Percentiles rank a stretch among this genome's conserved stretches.
Evolutionary conservation across 2,329 filamentous ascomycete species (phyloP).

Genomic region (Colletotrichum endophyticum): DNA sequence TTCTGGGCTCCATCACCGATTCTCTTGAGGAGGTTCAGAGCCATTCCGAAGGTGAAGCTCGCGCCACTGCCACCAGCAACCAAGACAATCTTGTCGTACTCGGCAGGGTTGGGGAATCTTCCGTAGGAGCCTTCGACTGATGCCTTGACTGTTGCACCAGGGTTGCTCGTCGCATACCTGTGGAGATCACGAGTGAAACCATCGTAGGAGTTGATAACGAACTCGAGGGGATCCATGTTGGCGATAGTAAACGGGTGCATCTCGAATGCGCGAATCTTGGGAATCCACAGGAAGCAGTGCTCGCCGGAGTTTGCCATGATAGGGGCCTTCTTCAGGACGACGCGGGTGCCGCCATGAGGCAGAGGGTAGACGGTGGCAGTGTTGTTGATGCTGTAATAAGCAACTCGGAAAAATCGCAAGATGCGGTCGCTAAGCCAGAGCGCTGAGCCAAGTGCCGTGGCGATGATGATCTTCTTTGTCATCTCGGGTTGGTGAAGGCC

Average conservation of each 20-base stretch:
- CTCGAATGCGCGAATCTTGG: slow-evolving; percentile 58
- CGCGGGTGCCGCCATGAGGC: slow-evolving; percentile 57
- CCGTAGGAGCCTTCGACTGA: slow-evolving; percentile 62
- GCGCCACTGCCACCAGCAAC: slow-evolving; percentile 57
- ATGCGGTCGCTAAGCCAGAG: slow-evolving; percentile 59
- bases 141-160: slow-evolving; percentile 44
- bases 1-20: slow-evolving; percentile 23
- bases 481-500: slow-evolving; percentile 58
- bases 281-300: slow-evolving; percentile 70
- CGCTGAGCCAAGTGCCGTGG: slow-evolving; percentile 44
- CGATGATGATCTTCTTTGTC: slow-evolving; percentile 43
- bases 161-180: slow-evolving; percentile 45
- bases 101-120: slow-evolving; percentile 48
- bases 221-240: slow-evolving; percentile 56
- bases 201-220: slow-evolving; percentile 62
- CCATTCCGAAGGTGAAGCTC: slow-evolving; percentile 55
- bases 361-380: slow-evolving; percentile 58
- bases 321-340: slow-evolving; percentile 57
- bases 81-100: slow-evolving; percentile 27
- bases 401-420: slow-evolving; percentile 48
- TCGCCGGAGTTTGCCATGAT: slow-evolving; percentile 55
- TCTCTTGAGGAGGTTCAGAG: slow-evolving; percentile 38
- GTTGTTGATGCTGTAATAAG: slow-evolving; percentile 53
- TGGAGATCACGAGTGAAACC: slow-evolving; percentile 59
- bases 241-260: slow-evolving; percentile 70